These are phyloP conservation scores for Pterocarpus santalinus DNA, from an alignment of 306 rosid species.

Conservation along the genomic window DNA sequence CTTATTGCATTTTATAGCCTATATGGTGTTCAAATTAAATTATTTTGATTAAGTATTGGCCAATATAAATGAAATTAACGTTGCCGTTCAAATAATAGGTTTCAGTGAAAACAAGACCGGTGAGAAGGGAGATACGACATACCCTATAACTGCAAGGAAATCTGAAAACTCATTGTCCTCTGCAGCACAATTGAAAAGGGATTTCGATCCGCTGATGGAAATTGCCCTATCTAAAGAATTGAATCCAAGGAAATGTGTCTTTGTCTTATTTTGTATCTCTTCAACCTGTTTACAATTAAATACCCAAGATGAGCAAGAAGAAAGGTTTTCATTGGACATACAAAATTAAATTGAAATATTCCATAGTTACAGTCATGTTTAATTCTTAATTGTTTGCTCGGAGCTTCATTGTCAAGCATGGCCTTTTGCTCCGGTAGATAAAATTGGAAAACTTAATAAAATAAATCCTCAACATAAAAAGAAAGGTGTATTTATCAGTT, in stretches of 20 bases:
- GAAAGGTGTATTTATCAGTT: too few relatives aligned
- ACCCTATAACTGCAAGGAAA: constrained; percentile 74
- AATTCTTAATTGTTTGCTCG: constrained; percentile 61
- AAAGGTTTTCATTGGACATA: too few relatives aligned
- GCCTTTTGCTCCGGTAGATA: constrained; percentile 65
- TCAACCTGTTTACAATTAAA: constrained; percentile 16
- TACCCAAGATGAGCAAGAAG: too few relatives aligned
- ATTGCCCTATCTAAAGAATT: constrained; percentile 51
- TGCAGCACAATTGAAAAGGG: constrained; percentile 39
- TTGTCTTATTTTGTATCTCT: constrained; percentile 50
- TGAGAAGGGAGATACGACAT: constrained; percentile 35
- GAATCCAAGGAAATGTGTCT: constrained; percentile 48
- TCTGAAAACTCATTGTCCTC: constrained; percentile 66
- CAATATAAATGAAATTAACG: background rate
- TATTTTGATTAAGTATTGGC: background rate
- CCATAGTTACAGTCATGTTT: background rate
- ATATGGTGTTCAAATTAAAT: background rate
- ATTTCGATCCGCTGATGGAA: constrained; percentile 43
- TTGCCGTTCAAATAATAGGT: background rate
- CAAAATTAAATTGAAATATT: too few relatives aligned
- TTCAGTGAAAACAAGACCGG: constrained; percentile 1
- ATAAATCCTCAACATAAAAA: background rate
- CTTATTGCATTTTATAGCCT: background rate
- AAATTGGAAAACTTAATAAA: background rate
- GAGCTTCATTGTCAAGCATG: constrained; percentile 63